Base-by-base conservation (phyloP, 768 basidiomycete genomes). In the Gymnopilus junonius region DNA sequence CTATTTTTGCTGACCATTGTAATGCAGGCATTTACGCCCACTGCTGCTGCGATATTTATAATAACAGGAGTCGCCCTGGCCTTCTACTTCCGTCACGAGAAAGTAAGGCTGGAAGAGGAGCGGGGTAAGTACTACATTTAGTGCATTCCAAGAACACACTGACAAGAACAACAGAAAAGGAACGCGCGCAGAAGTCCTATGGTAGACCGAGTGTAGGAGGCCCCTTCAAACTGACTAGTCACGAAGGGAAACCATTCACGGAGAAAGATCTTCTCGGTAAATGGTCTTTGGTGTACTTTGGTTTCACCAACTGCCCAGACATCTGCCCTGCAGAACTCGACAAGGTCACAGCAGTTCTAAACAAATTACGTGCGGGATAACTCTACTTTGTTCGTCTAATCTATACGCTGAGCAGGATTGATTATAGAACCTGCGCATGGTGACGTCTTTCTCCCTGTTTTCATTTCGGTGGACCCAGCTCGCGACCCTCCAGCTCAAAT, bases 281-380 rank as follows among this genome's bases (percentile, higher is more conserved):
- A 79, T 98, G 94, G 94, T 91, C 84, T n/a, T 78, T 94, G 62
- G 84, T 93, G 48, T 94, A 98, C 79, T 99, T 99, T 77, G 97
- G 97, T n/a, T 99, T 99, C 81, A 96, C 97, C 31, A 97, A 99
- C 76, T 99, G 97, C 76, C 97, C 97, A 6, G 97, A 99, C 76
- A 98, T 99, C 58, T 99, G 97, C 73, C 97, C 97, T 1, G 93
- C 96, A 58, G 97, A 99, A 77, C 83, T 99, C 29, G 97, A 99
- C 80, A 99, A 99, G 81, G 87, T 98, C 79, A 88, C 91, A 12
- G 82, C 77, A 0, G 88, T 95, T 17, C 81, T 99, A 43, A 82
- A 90, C 32, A 76, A 81, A 51, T 80, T 94, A 58, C 90, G 95
- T 94, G 66, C 64, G 91, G 74, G 20, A n/a, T 55, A 59, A 32